Base-by-base conservation (phyloP, 495 filamentous ascomycete species). In the Clohesyomyces aquaticus region DNA sequence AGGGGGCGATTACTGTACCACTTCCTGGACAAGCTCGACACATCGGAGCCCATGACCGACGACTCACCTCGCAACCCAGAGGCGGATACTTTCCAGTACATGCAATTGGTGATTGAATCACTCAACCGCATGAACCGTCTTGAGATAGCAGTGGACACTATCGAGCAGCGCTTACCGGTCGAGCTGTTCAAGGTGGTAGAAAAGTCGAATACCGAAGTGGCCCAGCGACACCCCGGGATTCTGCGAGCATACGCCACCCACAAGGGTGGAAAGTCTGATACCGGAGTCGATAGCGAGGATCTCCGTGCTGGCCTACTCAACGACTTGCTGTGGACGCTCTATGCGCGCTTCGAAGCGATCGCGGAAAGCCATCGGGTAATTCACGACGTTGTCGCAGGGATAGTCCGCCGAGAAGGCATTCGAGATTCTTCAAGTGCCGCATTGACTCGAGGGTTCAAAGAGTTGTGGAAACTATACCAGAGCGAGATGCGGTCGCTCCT, bases 301-400 rank as follows among this genome's bases (percentile, higher is more conserved):
- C 84, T 88, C 70, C 83, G 89, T 6, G 89, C 87, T 18, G 87
- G 88, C 69, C 88, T 96, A 21, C 85, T 99, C 32, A 86, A 91
- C 55, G 94, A 99, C 69, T 84, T 96, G 32, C 78, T 99, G 8
- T 92, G 85, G 85, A 93, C 92, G 1, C 76, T 99, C 0, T 99
- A 96, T 75, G 91, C 93, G 16, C 96, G 96, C 66, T 96, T 99
- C 69, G 94, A 97, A 72, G 87, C 95, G 16, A 96, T 99, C 64
- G 91, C 91, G 14, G 94, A 99, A 75, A 88, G 94, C 14, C 95
- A 99, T 70, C 88, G 94, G 50, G 90, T 96, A 1, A 82, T 98
- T 51, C 91, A 97, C 72, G 94, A 99, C 74, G 87, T 93, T 46
- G 84, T 96, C 63, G 85, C 84, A 43, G 89, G 85, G 0, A 90